Conservation (phyloP, 441 rosid species). For the Macaranga tanarius region DNA sequence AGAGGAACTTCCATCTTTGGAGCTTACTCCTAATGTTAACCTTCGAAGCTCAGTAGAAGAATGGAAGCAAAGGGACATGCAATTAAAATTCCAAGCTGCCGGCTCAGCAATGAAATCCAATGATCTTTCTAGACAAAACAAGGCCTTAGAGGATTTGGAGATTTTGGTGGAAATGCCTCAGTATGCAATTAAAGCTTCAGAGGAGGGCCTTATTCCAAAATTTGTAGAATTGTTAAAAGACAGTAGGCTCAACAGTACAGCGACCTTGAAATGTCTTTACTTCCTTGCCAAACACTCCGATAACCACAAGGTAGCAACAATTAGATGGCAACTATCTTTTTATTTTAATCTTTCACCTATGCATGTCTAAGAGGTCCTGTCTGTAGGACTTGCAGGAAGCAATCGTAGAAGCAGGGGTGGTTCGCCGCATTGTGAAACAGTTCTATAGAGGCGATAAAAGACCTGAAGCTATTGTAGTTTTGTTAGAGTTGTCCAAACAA, state of each 20-base stretch:
- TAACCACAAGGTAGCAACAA: slow-evolving; percentile 34
- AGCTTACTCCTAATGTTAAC: slow-evolving; percentile 42
- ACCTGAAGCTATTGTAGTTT: slow-evolving; percentile 33
- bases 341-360: background rate
- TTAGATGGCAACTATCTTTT: slow-evolving; percentile 1
- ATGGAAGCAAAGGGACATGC: slow-evolving; percentile 45
- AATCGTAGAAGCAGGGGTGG: slow-evolving; percentile 40
- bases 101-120: slow-evolving; percentile 32
- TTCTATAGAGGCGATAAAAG: slow-evolving; percentile 36
- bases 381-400: slow-evolving; percentile 36
- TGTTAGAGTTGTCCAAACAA: slow-evolving; percentile 42
- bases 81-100: slow-evolving; percentile 41
- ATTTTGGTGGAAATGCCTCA: slow-evolving; percentile 32
- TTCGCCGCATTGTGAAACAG: slow-evolving; percentile 42
- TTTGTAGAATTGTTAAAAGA: slow-evolving; percentile 41
- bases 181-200: slow-evolving; percentile 35
- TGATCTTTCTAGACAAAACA: slow-evolving; percentile 31
- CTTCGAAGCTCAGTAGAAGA: slow-evolving; percentile 48
- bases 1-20: slow-evolving; percentile 39
- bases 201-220: slow-evolving; percentile 35
- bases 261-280: slow-evolving; percentile 40
- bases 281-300: slow-evolving; percentile 41
- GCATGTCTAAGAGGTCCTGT: slow-evolving; percentile 1
- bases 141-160: slow-evolving; percentile 43
- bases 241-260: slow-evolving; percentile 25